A percentile compares a stretch with the other conserved stretches of the same genome.
phyloP scores from a whole-genome alignment of 768 basidiomycete genomes.

The Kwoniella sp. region DNA sequence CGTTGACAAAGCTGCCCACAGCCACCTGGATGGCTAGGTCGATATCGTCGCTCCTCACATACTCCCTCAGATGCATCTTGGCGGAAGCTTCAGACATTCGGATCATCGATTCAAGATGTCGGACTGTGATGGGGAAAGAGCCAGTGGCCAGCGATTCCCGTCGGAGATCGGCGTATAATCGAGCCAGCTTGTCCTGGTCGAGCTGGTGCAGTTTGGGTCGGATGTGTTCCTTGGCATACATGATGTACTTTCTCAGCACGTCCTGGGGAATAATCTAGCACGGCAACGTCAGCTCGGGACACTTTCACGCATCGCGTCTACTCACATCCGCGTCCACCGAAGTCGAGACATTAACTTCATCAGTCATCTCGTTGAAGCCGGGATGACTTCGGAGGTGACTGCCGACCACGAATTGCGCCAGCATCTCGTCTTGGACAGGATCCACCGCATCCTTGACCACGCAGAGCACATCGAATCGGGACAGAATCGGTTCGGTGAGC shows the following conservation, averaged over 20 bases:
- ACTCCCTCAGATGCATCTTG: constrained; percentile 96
- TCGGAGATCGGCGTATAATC: constrained; percentile 90
- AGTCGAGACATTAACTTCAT: constrained; percentile 92
- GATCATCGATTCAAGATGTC: constrained; percentile 98
- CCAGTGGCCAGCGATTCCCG: constrained; percentile 95
- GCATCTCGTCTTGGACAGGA: constrained; percentile 90
- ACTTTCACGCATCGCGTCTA: constrained; percentile 4
- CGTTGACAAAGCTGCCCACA: constrained; percentile 87
- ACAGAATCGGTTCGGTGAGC: constrained; percentile 94
- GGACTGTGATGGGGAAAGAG: constrained; percentile 97
- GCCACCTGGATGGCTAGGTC: constrained; percentile 95
- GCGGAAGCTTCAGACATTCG: constrained; percentile 98
- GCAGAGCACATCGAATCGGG: constrained; percentile 94
- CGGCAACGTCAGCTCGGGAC: background rate
- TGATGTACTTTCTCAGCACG: constrained; percentile 92
- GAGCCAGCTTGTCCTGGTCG: constrained; percentile 89
- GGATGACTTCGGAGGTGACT: constrained; percentile 93
- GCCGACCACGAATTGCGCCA: constrained; percentile 96
- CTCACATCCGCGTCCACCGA: constrained; percentile 81
- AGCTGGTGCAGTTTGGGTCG: constrained; percentile 88
- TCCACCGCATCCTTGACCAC: constrained; percentile 98
- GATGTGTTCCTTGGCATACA: constrained; percentile 93
- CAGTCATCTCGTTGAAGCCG: constrained; percentile 68
- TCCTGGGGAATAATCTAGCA: constrained; percentile 92
- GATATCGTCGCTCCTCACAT: constrained; percentile 91